Evolutionary conservation across 352 stramenopile species (phyloP), one percentile per base, ranked within the genome.

Genomic region (Thraustochytrium sp.): DNA sequence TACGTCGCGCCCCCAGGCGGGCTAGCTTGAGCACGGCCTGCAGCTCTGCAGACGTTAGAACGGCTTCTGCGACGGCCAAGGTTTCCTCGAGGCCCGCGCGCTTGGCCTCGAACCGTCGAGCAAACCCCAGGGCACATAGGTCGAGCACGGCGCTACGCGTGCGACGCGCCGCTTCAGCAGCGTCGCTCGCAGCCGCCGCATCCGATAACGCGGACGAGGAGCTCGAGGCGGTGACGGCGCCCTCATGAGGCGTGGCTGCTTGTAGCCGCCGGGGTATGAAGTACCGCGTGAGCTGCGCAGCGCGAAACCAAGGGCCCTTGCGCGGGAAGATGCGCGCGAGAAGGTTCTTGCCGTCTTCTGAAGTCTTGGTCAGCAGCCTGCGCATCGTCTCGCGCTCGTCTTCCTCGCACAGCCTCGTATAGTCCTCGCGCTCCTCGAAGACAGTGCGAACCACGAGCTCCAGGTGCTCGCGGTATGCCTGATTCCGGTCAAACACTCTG

Each of bases 381-480:
- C 11, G 8, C 9, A 46, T 26, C 21, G 18, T 1, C 23, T 34
- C n/a, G 18, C 31, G 18, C 31, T 80, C 68, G 9, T 76, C 44
- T 16, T 61, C 13, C 5, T 29, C 31, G 46, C 8, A 29, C 8
- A 80, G 53, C 3, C 9, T 16, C 16, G 23, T 1, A 21, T 64
- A 80, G 38, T 80, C 68, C n/a, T 80, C 36, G 31, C 68, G 68
- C 21, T 80, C 68, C 46, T 42, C 23, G 40, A 80, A 80, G 11
- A 80, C 68, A 9, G 68, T 80, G 3, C 68, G 68, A 42, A 80
- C 23, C 23, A 80, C 68, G 13, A 80, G 31, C 68, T 80, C 68
- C 53, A 80, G 31, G 46, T 80, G 68, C 46, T 61, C 53, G 11
- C 68, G n/a, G 42, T 80, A 80, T 16, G 68, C 68, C 26, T 61